These are phyloP conservation scores for Alternaria burnsii DNA, from an alignment of 2,329 filamentous ascomycete genomes.

Conservation along the genomic window DNA sequence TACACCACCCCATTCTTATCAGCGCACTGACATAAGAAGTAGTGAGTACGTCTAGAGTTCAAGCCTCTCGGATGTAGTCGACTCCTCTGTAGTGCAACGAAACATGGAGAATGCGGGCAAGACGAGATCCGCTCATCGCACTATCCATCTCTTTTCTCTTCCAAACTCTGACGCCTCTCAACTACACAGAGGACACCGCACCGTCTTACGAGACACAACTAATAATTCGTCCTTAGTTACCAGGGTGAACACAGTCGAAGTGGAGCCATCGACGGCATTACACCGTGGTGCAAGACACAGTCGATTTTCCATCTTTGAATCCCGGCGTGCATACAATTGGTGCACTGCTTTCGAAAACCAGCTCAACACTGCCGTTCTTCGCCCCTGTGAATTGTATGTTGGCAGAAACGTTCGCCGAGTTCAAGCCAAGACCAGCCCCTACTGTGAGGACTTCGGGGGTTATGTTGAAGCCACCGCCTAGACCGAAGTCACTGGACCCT, in stretches of 20 bases:
- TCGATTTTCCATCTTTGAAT: neutral
- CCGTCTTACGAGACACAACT: slow-evolving; percentile 4
- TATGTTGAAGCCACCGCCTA: slow-evolving; percentile 20
- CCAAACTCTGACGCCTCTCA: neutral
- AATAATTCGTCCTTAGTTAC: slow-evolving; percentile 4
- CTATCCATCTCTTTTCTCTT: neutral
- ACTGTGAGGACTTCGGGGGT: slow-evolving; percentile 8
- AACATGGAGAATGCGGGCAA: neutral
- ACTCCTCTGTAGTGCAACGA: neutral
- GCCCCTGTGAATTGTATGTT: slow-evolving; percentile 16
- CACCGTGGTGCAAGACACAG: neutral
- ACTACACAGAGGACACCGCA: neutral
- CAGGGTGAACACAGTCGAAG: slow-evolving; percentile 3
- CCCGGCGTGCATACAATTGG: slow-evolving; percentile 11
- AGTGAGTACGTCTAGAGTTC: neutral
- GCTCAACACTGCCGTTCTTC: slow-evolving; percentile 15
- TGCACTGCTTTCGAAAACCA: slow-evolving; percentile 12
- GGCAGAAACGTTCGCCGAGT: slow-evolving; percentile 14
- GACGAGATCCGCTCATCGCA: neutral
- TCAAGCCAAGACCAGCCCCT: slow-evolving; percentile 16
- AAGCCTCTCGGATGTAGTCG: neutral
- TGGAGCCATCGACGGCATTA: too few species aligned
- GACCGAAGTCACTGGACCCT: slow-evolving; percentile 16
- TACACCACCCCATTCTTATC: neutral
- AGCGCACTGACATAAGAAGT: neutral